Evolutionary conservation across 768 basidiomycete species (phyloP).

Genomic region (Boletus edulis): DNA sequence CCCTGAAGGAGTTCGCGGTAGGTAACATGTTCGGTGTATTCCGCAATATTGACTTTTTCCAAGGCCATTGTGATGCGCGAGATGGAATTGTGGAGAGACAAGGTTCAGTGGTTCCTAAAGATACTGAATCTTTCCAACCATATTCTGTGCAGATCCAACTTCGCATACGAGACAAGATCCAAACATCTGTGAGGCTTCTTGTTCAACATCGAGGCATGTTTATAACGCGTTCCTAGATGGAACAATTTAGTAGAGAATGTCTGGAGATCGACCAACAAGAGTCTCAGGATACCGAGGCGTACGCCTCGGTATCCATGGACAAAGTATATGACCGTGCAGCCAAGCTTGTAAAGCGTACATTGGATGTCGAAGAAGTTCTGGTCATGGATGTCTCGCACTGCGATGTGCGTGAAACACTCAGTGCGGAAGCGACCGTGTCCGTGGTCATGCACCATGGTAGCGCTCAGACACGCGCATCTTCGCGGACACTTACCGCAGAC

Average conservation of each 20-base stretch:
- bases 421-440: constrained; percentile 57
- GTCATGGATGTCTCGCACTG: constrained; percentile 92
- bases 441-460: constrained; percentile 73
- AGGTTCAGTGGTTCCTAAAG: constrained; percentile 42
- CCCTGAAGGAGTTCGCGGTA: constrained; percentile 89
- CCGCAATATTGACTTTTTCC: constrained; percentile 3
- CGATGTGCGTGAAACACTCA: constrained; percentile 75
- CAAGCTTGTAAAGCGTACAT: constrained; percentile 81
- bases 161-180: constrained; percentile 86
- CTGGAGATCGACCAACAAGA: constrained; percentile 76
- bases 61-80: constrained; percentile 89
- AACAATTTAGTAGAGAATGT: constrained; percentile 92
- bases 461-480: constrained; percentile 48
- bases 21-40: constrained; percentile 10
- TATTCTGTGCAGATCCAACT: constrained; percentile 66
- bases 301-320: constrained; percentile 60
- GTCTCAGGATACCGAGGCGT: constrained; percentile 22
- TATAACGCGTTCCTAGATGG: constrained; percentile 58
- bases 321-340: constrained; percentile 89
- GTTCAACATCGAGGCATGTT: background rate
- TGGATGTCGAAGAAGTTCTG: constrained; percentile 89
- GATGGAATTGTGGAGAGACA: constrained; percentile 94
- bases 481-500: constrained; percentile 56
- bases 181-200: constrained; percentile 64
- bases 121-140: background rate